Evolutionary conservation across 169 alveolate genomes (phyloP).

Genomic region (Eimeria necatrix): DNA sequence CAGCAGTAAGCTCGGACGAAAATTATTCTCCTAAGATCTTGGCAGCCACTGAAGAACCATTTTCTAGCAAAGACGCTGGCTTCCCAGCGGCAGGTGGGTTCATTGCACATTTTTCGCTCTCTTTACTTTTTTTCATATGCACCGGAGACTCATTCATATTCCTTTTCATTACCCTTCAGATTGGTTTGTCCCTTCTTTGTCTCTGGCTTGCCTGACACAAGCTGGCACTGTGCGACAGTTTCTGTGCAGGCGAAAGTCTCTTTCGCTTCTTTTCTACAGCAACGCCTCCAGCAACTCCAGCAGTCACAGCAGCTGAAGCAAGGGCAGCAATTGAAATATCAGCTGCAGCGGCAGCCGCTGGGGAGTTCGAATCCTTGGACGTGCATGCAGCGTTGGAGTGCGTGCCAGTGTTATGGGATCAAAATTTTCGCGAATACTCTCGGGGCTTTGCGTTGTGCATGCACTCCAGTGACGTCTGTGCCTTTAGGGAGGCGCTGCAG

Average conservation of each 20-base stretch:
- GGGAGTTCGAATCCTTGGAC: not conserved
- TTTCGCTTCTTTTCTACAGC: not conserved
- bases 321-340: not conserved
- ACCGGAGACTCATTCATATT: too few species aligned
- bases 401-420: constrained; percentile 81
- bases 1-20: not conserved
- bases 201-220: not conserved
- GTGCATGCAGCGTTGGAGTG: constrained; percentile 30
- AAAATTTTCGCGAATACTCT: constrained; percentile 79
- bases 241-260: not conserved
- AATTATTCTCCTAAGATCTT: not conserved
- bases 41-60: not conserved
- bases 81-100: too few species aligned
- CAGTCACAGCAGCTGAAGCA: constrained; percentile 1
- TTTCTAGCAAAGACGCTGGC: too few species aligned
- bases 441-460: constrained; percentile 76
- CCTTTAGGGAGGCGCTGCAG: constrained; percentile 18
- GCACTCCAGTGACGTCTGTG: not conserved
- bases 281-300: not conserved
- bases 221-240: not conserved
- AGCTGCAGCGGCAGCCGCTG: constrained; percentile 41
- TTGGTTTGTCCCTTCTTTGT: not conserved
- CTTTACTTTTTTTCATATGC: too few species aligned
- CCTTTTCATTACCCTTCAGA: not conserved
- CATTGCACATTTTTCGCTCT: too few species aligned